Percentiles rank a stretch among this genome's conserved stretches.
Conservation (phyloP, 2,329 filamentous ascomycete species). For the Aspergillus fischeri region DNA sequence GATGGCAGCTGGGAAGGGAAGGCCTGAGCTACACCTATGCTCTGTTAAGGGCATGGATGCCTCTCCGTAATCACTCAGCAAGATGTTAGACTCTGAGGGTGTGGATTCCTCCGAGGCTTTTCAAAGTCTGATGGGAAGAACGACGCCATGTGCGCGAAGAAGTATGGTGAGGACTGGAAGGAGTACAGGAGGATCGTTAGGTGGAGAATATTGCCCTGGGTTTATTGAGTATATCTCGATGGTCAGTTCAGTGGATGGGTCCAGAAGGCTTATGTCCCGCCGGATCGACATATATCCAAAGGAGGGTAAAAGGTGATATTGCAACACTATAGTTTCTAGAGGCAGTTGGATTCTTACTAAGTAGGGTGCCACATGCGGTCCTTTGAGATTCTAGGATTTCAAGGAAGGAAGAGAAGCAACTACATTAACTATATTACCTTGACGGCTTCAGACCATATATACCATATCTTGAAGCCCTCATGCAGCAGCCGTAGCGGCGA, state of each 20-base stretch:
- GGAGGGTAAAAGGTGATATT: no score
- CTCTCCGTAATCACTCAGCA: constrained; percentile 3
- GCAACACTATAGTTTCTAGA: no score
- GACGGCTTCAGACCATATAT: no score
- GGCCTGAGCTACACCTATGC: constrained; percentile 8
- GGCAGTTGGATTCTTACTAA: no score
- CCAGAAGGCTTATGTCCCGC: no score
- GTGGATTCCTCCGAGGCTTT: background rate
- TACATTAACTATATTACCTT: no score
- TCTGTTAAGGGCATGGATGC: constrained; percentile 1
- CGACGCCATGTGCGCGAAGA: constrained; percentile 65
- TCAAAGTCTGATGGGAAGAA: background rate
- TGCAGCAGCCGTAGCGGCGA: background rate
- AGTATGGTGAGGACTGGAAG: constrained; percentile 88
- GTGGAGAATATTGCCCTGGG: constrained; percentile 73
- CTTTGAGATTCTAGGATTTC: no score
- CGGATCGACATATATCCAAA: no score
- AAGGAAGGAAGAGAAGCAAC: no score
- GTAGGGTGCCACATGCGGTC: no score
- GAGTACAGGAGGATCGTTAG: constrained; percentile 74
- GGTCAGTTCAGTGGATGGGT: background rate
- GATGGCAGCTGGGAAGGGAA: constrained; percentile 28
- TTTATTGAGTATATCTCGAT: constrained; percentile 56
- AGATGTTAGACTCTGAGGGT: background rate
- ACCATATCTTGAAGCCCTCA: background rate